Percentiles rank a stretch among this genome's conserved stretches.
These are phyloP conservation scores for Hypoxylon sp. DNA, from an alignment of 2,329 filamentous ascomycete species.

Conservation along the genomic window DNA sequence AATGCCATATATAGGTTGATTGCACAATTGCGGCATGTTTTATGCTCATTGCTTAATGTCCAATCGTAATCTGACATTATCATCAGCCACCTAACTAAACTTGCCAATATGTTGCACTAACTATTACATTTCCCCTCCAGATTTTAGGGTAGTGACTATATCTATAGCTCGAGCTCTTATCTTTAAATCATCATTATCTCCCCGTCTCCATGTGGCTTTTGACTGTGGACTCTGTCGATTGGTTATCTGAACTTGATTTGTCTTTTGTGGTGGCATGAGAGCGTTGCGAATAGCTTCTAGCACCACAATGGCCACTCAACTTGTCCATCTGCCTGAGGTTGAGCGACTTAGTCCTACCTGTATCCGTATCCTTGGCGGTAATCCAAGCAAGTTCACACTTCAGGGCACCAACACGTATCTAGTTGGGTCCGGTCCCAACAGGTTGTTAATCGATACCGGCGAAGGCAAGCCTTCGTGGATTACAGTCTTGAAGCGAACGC, in stretches of 20 bases:
- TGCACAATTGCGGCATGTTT: slow-evolving; percentile 32
- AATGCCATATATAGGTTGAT: slow-evolving; percentile 10
- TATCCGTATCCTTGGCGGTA: slow-evolving; percentile 89
- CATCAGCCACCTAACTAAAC: slow-evolving; percentile 4
- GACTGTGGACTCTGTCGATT: background rate
- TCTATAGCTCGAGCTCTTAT: background rate
- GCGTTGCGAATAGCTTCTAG: slow-evolving; percentile 30
- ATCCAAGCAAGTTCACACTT: slow-evolving; percentile 85
- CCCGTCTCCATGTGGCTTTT: background rate
- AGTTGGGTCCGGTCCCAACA: slow-evolving; percentile 78
- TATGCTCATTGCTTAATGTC: slow-evolving; percentile 36
- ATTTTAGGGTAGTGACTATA: slow-evolving; percentile 2
- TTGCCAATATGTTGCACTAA: background rate
- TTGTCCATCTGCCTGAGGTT: slow-evolving; percentile 78
- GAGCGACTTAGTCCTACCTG: slow-evolving; percentile 83
- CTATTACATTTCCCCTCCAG: background rate
- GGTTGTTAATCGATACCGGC: slow-evolving; percentile 91
- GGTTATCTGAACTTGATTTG: slow-evolving; percentile 2
- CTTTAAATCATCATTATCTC: background rate
- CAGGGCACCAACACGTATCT: slow-evolving; percentile 96
- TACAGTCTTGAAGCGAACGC: slow-evolving; percentile 72
- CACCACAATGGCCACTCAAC: slow-evolving; percentile 71
- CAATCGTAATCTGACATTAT: slow-evolving; percentile 13
- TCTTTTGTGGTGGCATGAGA: slow-evolving; percentile 43
- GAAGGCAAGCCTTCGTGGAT: slow-evolving; percentile 85